phyloP scores from a whole-genome alignment of 1,284 basidiomycete species.

The Ceratobasidium sp. region DNA sequence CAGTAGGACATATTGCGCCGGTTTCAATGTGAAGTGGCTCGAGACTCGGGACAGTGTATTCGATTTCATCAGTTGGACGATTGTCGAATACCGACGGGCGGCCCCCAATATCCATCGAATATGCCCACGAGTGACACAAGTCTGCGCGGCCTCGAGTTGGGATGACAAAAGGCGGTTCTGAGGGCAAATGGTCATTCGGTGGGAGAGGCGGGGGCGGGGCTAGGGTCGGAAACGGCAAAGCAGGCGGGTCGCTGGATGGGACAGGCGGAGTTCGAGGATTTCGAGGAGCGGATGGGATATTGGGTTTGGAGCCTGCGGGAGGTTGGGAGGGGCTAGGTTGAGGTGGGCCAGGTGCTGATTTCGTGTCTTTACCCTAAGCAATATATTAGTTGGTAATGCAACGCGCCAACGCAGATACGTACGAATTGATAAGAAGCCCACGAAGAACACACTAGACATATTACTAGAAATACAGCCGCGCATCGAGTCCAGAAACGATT shows the following conservation, averaged over 20 bases:
- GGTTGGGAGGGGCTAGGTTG: neutral
- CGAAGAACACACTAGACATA: neutral
- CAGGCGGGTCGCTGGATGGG: neutral
- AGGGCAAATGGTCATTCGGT: neutral
- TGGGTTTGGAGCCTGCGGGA: neutral
- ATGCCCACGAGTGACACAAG: conserved; percentile 17
- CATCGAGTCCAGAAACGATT: conserved; percentile 3
- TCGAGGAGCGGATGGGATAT: too few relatives aligned
- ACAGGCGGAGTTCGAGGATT: neutral
- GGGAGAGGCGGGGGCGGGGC: neutral
- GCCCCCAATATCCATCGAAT: neutral
- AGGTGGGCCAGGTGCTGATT: neutral
- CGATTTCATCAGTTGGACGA: neutral
- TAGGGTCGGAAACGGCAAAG: neutral
- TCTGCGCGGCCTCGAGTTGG: conserved; percentile 6
- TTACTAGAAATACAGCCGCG: neutral
- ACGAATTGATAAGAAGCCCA: neutral
- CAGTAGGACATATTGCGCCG: neutral
- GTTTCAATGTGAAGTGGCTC: conserved; percentile 10
- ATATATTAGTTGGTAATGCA: neutral
- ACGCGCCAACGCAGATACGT: neutral
- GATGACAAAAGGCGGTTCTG: neutral
- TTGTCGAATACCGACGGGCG: neutral
- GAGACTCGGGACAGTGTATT: conserved; percentile 4
- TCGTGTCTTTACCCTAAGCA: neutral